A percentile compares a stretch with the other conserved stretches of the same genome.
Evolutionary conservation across 2,329 filamentous ascomycete genomes (phyloP).

Genomic region (Phialemoniopsis sp.): DNA sequence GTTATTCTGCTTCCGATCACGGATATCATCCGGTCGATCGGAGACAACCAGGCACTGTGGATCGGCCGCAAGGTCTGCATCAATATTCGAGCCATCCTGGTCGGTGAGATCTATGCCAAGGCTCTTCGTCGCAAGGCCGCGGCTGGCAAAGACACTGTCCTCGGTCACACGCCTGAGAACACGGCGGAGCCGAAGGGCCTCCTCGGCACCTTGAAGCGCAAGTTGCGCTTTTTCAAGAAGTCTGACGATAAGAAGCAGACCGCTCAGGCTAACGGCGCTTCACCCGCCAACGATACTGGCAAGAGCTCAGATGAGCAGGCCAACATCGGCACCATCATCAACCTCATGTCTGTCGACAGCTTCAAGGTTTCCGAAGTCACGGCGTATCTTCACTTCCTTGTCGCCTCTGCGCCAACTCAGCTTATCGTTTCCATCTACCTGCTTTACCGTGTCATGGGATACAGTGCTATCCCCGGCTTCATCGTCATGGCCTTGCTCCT

Average conservation of each 20-base stretch:
- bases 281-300: constrained; percentile 26
- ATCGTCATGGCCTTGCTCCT: constrained; percentile 84
- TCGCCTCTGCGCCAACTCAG: constrained; percentile 86
- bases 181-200: constrained; percentile 32
- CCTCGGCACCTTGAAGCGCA: constrained; percentile 46
- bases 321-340: constrained; percentile 97
- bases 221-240: constrained; percentile 60
- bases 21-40: constrained; percentile 75
- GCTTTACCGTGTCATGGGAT: constrained; percentile 85
- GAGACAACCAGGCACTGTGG: constrained; percentile 85
- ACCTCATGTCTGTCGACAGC: constrained; percentile 98
- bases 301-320: constrained; percentile 66
- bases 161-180: constrained; percentile 48
- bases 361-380: constrained; percentile 97
- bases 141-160: constrained; percentile 67
- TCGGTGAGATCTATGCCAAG: constrained; percentile 97
- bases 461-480: constrained; percentile 91
- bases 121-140: constrained; percentile 87
- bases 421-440: constrained; percentile 75
- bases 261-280: constrained; percentile 21
- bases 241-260: constrained; percentile 37
- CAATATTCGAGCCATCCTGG: constrained; percentile 86
- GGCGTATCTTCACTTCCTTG: constrained; percentile 93
- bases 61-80: constrained; percentile 94
- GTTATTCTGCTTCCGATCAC: constrained; percentile 86